These are phyloP conservation scores for Russula vinacea DNA, from an alignment of 768 basidiomycete species.

Conservation along the genomic window DNA sequence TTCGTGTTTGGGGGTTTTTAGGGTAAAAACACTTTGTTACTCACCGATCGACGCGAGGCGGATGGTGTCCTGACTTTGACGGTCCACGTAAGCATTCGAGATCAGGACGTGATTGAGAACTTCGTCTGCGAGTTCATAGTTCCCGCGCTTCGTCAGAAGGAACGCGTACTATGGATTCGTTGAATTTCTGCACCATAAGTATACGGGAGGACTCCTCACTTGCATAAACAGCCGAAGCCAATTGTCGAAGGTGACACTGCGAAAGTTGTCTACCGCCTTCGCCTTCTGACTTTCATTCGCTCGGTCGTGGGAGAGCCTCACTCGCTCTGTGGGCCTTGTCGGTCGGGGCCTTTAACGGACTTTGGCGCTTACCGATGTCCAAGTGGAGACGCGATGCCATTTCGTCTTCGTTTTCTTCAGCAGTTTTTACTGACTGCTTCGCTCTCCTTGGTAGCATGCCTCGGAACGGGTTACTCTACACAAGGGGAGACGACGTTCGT, in stretches of 20 bases:
- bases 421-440: conserved; percentile 36
- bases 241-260: conserved; percentile 76
- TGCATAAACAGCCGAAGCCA: conserved; percentile 87
- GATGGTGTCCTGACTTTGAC: conserved; percentile 63
- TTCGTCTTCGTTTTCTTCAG: conserved; percentile 62
- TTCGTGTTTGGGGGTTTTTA: background rate
- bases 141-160: conserved; percentile 57
- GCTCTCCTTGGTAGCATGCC: conserved; percentile 62
- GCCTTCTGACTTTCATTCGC: conserved; percentile 41
- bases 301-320: conserved; percentile 51
- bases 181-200: background rate
- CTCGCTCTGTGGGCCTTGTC: conserved; percentile 48
- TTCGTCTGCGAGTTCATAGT: conserved; percentile 68
- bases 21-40: conserved; percentile 30
- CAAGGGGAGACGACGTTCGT: conserved; percentile 5
- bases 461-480: conserved; percentile 53
- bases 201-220: conserved; percentile 42
- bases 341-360: background rate
- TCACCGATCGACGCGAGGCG: conserved; percentile 74
- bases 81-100: conserved; percentile 69
- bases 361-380: conserved; percentile 54
- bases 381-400: conserved; percentile 77
- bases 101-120: conserved; percentile 69
- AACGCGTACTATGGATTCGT: conserved; percentile 63
- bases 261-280: conserved; percentile 62